Base-by-base conservation (phyloP, 345 rosid genomes). In the Odontarrhena argentea region DNA sequence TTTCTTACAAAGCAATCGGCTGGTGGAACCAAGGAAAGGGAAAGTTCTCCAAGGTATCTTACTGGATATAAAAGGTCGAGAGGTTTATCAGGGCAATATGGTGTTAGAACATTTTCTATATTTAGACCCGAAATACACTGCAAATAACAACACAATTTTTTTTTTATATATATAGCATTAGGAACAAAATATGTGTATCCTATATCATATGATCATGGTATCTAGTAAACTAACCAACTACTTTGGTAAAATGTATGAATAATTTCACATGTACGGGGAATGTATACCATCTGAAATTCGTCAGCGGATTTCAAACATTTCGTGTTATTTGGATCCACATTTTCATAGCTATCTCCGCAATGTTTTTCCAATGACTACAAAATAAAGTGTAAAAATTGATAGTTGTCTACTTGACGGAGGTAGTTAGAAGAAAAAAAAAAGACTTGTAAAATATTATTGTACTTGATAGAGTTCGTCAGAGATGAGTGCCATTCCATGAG, bases 381-480 rank as follows among this genome's bases (percentile, higher is more conserved):
- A 38, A 38, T 51, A 13, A n/a, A 48, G 22, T 18, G 22, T 18
- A 18, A 18, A 18, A 18, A 18, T 18, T 18, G 22, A 18, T 18
- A 18, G 22, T 18, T 18, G 22, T 18, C 22, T 18, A 18, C 22
- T 18, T 18, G 22, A 18, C 0, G 22, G 22, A 18, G 22, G 22
- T 18, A 18, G 22, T 18, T 18, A 18, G 22, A 18, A 18, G 22
- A 18, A 18, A 18, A 18, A 18, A 18, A 18, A 18, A 18, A 18
- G 22, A 18, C 22, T 18, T 18, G 22, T 18, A 18, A 18, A 18
- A 18, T 18, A 18, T 18, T 18, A 12, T 46, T 5, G 7, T 55
- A 44, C 70, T 53, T 64, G 38, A 14, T 38, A 40, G 55, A 67
- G 71, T 24, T 55, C 63, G 46, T 46, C 2, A 32, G 71, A 34